phyloP scores from a whole-genome alignment of 2,329 filamentous ascomycete species.

The Pseudovirgaria hyperparasitica region DNA sequence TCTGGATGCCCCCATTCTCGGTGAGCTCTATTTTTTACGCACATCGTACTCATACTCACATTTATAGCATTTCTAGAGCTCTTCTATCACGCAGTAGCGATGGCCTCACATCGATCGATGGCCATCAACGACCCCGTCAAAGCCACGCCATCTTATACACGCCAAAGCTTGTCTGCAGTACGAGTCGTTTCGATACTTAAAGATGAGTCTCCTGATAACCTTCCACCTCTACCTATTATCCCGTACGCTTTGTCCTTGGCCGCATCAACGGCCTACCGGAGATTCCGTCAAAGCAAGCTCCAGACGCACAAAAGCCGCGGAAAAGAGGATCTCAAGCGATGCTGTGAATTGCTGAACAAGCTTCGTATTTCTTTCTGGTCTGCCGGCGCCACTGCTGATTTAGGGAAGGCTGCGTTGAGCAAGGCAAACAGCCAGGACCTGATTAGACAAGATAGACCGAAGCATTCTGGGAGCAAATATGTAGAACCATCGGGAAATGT shows the following conservation, averaged over 20 bases:
- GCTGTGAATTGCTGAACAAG: conserved; percentile 30
- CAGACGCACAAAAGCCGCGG: conserved; percentile 34
- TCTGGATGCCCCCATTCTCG: conserved; percentile 22
- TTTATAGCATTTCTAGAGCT: conserved; percentile 37
- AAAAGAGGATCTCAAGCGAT: conserved; percentile 31
- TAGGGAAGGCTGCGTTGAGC: conserved; percentile 24
- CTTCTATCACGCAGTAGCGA: conserved; percentile 44
- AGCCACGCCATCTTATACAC: conserved; percentile 37
- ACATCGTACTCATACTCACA: conserved; percentile 7
- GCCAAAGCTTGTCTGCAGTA: conserved; percentile 42
- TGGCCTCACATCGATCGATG: conserved; percentile 41
- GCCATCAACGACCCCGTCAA: conserved; percentile 31
- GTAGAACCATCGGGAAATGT: conserved; percentile 9
- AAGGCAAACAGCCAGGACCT: conserved; percentile 14
- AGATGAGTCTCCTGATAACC: conserved; percentile 29
- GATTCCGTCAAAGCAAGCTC: conserved; percentile 39
- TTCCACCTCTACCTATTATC: conserved; percentile 41
- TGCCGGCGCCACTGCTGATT: conserved; percentile 32
- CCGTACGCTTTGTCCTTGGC: conserved; percentile 44
- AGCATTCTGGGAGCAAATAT: conserved; percentile 21
- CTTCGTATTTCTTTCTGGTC: conserved; percentile 33
- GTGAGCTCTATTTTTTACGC: conserved; percentile 10
- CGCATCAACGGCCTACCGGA: conserved; percentile 43
- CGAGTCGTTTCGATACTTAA: conserved; percentile 41
- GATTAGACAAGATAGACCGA: conserved; percentile 11